Evolutionary conservation across 2,329 filamentous ascomycete genomes (phyloP), one percentile per base, ranked within the genome.

Genomic region (Amphichorda felina): DNA sequence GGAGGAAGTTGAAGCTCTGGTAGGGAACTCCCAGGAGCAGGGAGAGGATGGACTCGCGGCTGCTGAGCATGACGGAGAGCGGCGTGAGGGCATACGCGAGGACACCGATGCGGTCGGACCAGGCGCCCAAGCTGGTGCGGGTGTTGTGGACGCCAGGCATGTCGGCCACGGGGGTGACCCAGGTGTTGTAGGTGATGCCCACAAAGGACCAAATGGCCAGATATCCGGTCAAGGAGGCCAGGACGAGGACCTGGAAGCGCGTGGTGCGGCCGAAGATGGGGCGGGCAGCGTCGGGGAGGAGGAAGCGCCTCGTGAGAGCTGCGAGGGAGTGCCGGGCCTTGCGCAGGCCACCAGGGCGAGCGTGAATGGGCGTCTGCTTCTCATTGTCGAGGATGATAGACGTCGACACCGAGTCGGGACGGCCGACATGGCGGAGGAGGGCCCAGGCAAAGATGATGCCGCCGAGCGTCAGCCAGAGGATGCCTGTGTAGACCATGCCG

Each of bases 1-100:
- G 82, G 15, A 87, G 59, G 49, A 87, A 87, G 54, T 82, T 79
- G 65, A 87, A 85, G 46, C 71, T 74, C 45, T 86, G 81, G 47
- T 85, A 84, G 0, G 82, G 80, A 1, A 87, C 64, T 2, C 82
- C 82, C 0, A 81, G 87, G 33, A 84, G 53, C 11, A 82, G 51
- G 1, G 75, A 81, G 4, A 87, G 66, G 2, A 86, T 60, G 1
- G 76, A 82, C 50, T 87, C 82, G 28, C 82, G 68, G 38, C 65
- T 77, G n/a, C 72, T 66, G 10, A 87, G 64, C 33, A 82, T 55
- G 21, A 87, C 58, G 1, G 77, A 77, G 1, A 87, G 62, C 0
- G 82, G 82, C 0, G 81, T 85, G 8, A 87, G 64, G 1, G 80
- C 82, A 45, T 82, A 87, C 2, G 82, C 81, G 0, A 87, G 54